phyloP scores from a whole-genome alignment of 140 eudicot species.

The Erigeron philadelphicus region DNA sequence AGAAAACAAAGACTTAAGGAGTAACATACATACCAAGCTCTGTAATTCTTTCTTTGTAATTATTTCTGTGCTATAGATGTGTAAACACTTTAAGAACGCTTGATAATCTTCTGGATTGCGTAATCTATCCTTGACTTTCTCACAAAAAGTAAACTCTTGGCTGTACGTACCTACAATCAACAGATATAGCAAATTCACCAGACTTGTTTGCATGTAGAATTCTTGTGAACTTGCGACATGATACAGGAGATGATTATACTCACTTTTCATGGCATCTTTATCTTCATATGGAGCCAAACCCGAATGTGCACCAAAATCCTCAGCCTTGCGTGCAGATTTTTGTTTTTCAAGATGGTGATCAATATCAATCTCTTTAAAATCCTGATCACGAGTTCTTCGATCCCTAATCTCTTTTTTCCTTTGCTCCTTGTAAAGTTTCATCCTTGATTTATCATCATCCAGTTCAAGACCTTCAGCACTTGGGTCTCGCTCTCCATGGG shows the following conservation, averaged over 20 bases:
- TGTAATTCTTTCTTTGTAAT: slow-evolving; percentile 83
- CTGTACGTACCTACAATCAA: slow-evolving; percentile 60
- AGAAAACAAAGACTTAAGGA: not conserved
- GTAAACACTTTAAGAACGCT: slow-evolving; percentile 92
- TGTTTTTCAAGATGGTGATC: slow-evolving; percentile 68
- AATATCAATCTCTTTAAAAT: slow-evolving; percentile 58
- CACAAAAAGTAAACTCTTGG: slow-evolving; percentile 82
- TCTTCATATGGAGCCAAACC: slow-evolving; percentile 55
- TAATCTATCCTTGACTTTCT: slow-evolving; percentile 84
- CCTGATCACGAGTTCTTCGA: slow-evolving; percentile 62
- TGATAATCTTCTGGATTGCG: slow-evolving; percentile 79
- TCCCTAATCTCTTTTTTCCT: slow-evolving; percentile 74
- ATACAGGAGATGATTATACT: slow-evolving; percentile 25
- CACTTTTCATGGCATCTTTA: slow-evolving; percentile 76
- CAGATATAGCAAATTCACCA: slow-evolving; percentile 4
- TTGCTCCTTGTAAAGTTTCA: slow-evolving; percentile 61
- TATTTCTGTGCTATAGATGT: slow-evolving; percentile 93
- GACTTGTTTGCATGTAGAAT: not conserved
- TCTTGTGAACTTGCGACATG: not conserved
- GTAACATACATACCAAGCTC: slow-evolving; percentile 61
- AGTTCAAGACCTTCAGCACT: slow-evolving; percentile 68
- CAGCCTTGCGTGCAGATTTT: slow-evolving; percentile 75
- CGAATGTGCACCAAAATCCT: slow-evolving; percentile 61
- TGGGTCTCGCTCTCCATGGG: slow-evolving; percentile 49
- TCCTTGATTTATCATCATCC: slow-evolving; percentile 64